Percentiles rank a stretch among this genome's conserved stretches.
Conservation (phyloP, 345 rosid species). For the Murraya paniculata region DNA sequence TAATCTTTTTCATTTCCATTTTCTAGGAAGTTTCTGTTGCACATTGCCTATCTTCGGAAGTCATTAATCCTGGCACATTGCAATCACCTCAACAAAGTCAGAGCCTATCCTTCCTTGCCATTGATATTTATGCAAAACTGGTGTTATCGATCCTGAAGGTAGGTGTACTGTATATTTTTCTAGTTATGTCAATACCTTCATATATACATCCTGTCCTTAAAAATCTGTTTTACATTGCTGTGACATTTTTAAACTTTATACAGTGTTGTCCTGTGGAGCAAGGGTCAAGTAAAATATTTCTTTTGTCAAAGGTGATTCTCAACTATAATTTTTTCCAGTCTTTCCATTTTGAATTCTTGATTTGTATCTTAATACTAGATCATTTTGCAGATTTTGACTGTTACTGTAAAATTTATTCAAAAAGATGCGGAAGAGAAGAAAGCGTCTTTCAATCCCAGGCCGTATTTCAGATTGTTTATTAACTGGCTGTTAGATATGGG, state of each 20-base stretch:
- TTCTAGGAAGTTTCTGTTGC: conserved; percentile 77
- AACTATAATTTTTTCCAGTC: neutral
- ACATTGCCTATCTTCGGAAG: conserved; percentile 80
- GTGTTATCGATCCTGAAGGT: conserved; percentile 62
- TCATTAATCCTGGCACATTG: conserved; percentile 48
- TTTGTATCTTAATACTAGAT: conserved; percentile 11
- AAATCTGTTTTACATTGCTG: neutral
- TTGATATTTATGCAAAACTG: conserved; percentile 87
- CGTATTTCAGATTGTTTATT: conserved; percentile 72
- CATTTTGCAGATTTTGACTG: conserved; percentile 58
- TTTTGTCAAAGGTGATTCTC: conserved; percentile 62
- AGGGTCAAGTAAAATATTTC: conserved; percentile 62
- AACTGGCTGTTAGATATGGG: conserved; percentile 78
- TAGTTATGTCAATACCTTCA: neutral
- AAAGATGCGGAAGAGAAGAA: conserved; percentile 88
- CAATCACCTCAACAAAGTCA: conserved; percentile 72
- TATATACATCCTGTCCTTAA: neutral
- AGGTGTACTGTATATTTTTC: neutral
- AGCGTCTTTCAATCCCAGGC: conserved; percentile 60
- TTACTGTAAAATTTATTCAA: conserved; percentile 72
- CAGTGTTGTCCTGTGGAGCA: conserved; percentile 67
- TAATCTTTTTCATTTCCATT: conserved; percentile 8
- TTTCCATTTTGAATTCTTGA: neutral
- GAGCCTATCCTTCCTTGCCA: conserved; percentile 70
- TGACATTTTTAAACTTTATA: conserved; percentile 5